These are phyloP conservation scores for Aspergillus sclerotialis DNA, from an alignment of 2,329 filamentous ascomycete species.

Conservation along the genomic window DNA sequence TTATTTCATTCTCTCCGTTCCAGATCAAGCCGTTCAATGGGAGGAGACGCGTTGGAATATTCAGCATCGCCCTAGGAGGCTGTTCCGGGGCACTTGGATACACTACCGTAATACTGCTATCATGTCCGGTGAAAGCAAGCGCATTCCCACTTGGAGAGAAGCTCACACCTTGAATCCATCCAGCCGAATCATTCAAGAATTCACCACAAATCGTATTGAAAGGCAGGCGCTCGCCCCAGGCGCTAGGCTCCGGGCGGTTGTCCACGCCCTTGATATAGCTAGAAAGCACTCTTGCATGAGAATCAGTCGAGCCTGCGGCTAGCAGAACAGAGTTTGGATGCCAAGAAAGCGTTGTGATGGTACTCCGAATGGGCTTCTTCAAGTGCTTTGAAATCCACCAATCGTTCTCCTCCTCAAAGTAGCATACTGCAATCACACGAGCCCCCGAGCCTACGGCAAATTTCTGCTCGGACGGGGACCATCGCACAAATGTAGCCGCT, in stretches of 20 bases:
- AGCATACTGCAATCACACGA: slow-evolving; percentile 91
- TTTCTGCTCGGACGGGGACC: slow-evolving; percentile 94
- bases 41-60: slow-evolving; percentile 78
- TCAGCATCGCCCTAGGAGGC: slow-evolving; percentile 82
- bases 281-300: slow-evolving; percentile 89
- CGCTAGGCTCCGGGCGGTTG: slow-evolving; percentile 71
- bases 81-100: slow-evolving; percentile 90
- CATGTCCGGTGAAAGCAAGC: slow-evolving; percentile 90
- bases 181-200: slow-evolving; percentile 89
- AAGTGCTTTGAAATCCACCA: slow-evolving; percentile 99
- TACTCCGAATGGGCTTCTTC: slow-evolving; percentile 97
- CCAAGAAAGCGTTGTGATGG: slow-evolving; percentile 91
- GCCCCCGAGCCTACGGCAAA: slow-evolving; percentile 97
- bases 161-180: slow-evolving; percentile 89
- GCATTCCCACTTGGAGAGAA: slow-evolving; percentile 91
- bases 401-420: slow-evolving; percentile 98
- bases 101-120: slow-evolving; percentile 93
- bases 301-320: slow-evolving; percentile 93
- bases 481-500: slow-evolving; percentile 92
- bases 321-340: slow-evolving; percentile 95
- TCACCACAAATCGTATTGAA: slow-evolving; percentile 99
- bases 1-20: slow-evolving; percentile 86
- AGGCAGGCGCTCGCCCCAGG: slow-evolving; percentile 90
- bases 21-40: slow-evolving; percentile 91
- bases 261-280: slow-evolving; percentile 96